Evolutionary conservation across 306 rosid species (phyloP), one percentile per base, ranked within the genome.

Genomic region (Prunus mume): DNA sequence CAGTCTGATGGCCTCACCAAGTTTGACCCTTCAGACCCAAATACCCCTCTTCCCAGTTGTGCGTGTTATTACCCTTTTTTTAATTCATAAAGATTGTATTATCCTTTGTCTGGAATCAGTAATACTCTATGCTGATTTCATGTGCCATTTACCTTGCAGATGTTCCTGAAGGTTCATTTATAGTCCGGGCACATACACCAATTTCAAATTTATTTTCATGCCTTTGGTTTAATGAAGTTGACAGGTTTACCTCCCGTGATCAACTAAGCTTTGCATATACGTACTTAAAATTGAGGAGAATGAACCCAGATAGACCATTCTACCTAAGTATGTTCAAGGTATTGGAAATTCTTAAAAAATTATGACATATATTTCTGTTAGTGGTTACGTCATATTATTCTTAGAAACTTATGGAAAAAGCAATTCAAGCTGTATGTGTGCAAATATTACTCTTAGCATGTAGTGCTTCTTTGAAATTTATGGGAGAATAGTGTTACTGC

Each of bases 141-240:
- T 56, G 68, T 74, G 45, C 61, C 51, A 46, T 65, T 71, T 58
- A 47, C 73, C 50, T 46, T 77, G 84, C 89, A 93, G 98, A 86
- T 88, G 98, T 93, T 87, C 98, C 98, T 4, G 98, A 93, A 83
- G 98, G 97, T 83, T 93, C 98, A 76, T 90, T 93, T 18, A 93
- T 93, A 57, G 83, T 93, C 77, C 91, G 98, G 77, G 97, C 98
- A 18, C 98, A 93, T 82, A 90, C 98, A 27, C 96, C 98, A 30
- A 83, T 90, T 90, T 91, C 98, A 58, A 93, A 93, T 84, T 84
- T 93, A 62, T 93, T 93, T 87, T 90, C 98, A 19, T 93, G 98
- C 83, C 97, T 93, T 79, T 93, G 98, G 98, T 93, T 91, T 83
- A 93, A 93, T 57, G 98, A 93, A 83, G 98, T 93, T 76, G 88